phyloP scores from a whole-genome alignment of 2,329 filamentous ascomycete species.

The Ophiostoma perfectum region DNA sequence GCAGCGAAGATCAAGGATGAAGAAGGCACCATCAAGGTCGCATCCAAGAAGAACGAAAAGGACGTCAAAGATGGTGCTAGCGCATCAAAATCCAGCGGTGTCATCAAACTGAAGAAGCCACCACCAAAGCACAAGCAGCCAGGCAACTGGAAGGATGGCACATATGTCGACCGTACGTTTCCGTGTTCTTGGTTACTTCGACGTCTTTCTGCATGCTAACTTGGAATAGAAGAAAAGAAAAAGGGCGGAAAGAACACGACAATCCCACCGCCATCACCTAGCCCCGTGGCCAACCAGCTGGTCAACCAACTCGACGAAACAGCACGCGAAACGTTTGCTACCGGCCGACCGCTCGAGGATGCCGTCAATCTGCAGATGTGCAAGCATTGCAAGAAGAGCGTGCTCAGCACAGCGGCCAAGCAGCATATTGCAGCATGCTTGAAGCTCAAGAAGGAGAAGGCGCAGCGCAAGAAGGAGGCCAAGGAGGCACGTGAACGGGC shows the following conservation, averaged over 20 bases:
- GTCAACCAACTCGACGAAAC: constrained; percentile 68
- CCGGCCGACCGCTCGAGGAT: constrained; percentile 76
- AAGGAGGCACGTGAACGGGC: constrained; percentile 64
- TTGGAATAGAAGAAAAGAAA: constrained; percentile 45
- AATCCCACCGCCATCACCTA: constrained; percentile 42
- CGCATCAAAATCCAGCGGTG: constrained; percentile 37
- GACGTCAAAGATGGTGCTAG: background rate
- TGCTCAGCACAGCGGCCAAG: constrained; percentile 68
- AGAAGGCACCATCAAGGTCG: constrained; percentile 58
- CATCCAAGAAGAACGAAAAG: constrained; percentile 46
- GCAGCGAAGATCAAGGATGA: constrained; percentile 43
- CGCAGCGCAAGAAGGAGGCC: constrained; percentile 69
- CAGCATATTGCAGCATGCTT: constrained; percentile 80
- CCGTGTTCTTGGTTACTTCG: background rate
- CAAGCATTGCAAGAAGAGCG: constrained; percentile 90
- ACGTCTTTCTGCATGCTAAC: background rate
- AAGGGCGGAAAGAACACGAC: constrained; percentile 25
- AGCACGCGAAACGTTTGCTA: constrained; percentile 72
- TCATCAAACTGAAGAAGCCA: constrained; percentile 59
- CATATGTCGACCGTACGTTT: constrained; percentile 53
- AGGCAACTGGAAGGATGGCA: constrained; percentile 67
- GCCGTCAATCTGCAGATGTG: constrained; percentile 73
- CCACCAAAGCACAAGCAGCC: constrained; percentile 59
- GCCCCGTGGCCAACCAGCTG: constrained; percentile 38
- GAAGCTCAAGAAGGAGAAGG: constrained; percentile 76